Evolutionary conservation across 2,329 filamentous ascomycete genomes (phyloP).

Genomic region (Aspergillus fischeri): DNA sequence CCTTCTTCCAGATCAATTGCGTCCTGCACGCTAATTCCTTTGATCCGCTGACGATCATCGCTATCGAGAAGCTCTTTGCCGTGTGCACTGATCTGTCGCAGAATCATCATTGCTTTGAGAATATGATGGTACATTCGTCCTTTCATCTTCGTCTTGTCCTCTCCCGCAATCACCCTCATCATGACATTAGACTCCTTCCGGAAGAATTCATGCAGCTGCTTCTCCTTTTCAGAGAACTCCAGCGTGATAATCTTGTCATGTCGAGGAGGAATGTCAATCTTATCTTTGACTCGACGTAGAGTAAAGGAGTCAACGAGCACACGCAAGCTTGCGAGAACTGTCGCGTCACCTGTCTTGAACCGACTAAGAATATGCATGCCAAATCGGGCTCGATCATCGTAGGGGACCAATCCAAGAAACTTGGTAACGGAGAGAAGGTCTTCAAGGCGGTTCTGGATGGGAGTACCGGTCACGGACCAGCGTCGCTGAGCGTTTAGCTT

Average conservation of each 20-base stretch:
- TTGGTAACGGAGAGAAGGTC: conserved; percentile 83
- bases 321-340: conserved; percentile 74
- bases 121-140: conserved; percentile 93
- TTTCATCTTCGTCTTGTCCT: conserved; percentile 64
- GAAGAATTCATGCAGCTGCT: conserved; percentile 77
- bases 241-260: conserved; percentile 70
- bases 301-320: conserved; percentile 94
- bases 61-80: conserved; percentile 86
- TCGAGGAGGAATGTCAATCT: conserved; percentile 73
- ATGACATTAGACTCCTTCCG: conserved; percentile 74
- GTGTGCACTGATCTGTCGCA: conserved; percentile 88
- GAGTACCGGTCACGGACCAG: conserved; percentile 97
- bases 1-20: conserved; percentile 88
- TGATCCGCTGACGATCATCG: conserved; percentile 73
- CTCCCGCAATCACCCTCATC: conserved; percentile 67
- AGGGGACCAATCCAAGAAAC: conserved; percentile 80
- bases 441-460: conserved; percentile 88
- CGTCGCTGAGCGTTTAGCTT: conserved; percentile 72
- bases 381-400: conserved; percentile 74
- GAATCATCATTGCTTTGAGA: conserved; percentile 80
- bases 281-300: conserved; percentile 84
- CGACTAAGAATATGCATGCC: conserved; percentile 74
- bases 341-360: conserved; percentile 81
- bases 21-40: conserved; percentile 76
- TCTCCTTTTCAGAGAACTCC: conserved; percentile 71